Percentiles rank a stretch among this genome's conserved stretches.
Evolutionary conservation across 345 rosid species (phyloP).

Genomic region (Combretum micranthum): DNA sequence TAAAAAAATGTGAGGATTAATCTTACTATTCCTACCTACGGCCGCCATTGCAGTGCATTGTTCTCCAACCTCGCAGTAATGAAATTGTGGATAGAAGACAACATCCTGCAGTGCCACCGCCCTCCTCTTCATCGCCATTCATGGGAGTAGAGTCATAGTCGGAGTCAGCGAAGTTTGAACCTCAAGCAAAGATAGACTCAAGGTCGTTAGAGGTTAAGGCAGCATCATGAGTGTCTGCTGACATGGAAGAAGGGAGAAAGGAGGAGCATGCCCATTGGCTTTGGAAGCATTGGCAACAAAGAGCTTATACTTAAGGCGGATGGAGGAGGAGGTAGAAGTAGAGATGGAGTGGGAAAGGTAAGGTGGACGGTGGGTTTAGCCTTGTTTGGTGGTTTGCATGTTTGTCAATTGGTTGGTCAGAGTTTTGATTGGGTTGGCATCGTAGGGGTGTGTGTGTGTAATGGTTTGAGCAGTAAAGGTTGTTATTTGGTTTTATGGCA

Average conservation of each 20-base stretch:
- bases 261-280: constrained; percentile 74
- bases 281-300: constrained; percentile 63
- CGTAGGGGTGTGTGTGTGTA: too few relatives aligned
- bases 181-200: constrained; percentile 94
- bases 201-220: constrained; percentile 91
- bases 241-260: constrained; percentile 83
- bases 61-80: constrained; percentile 76
- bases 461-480: too few relatives aligned
- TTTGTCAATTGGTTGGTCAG: too few relatives aligned
- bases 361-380: constrained; percentile 66
- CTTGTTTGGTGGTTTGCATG: too few relatives aligned
- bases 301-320: constrained; percentile 80
- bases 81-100: constrained; percentile 82
- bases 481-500: too few relatives aligned
- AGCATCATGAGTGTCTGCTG: constrained; percentile 92
- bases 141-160: constrained; percentile 73
- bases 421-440: too few relatives aligned
- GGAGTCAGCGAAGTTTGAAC: constrained; percentile 77
- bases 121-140: constrained; percentile 81
- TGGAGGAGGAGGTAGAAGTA: constrained; percentile 84
- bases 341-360: constrained; percentile 98
- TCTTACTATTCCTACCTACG: constrained; percentile 53
- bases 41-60: constrained; percentile 27
- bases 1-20: too few relatives aligned
- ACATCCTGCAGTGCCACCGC: constrained; percentile 36